Evolutionary conservation across 176 grass and related monocot genomes (phyloP).

Genomic region (Leersia perrieri): DNA sequence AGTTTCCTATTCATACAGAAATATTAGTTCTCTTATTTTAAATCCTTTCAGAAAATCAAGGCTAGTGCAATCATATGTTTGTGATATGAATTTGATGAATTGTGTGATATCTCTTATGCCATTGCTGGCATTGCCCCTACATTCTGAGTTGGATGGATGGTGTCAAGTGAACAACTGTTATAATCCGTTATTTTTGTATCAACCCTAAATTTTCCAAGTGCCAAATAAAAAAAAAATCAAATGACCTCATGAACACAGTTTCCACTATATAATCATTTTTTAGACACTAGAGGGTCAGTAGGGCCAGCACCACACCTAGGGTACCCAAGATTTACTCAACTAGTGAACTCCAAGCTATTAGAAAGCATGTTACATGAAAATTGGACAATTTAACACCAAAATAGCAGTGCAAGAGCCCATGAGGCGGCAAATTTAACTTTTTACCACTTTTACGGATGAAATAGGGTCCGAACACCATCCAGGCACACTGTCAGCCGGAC

Average conservation of each 20-base stretch:
- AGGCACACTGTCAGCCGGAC: too few species aligned
- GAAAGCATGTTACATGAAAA: too few species aligned
- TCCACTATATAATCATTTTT: not conserved
- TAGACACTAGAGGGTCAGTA: too few species aligned
- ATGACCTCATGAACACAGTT: not conserved
- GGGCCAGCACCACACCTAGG: too few species aligned
- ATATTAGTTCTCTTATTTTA: not conserved
- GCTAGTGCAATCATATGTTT: not conserved
- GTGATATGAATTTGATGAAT: conserved; percentile 8
- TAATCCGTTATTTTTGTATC: not conserved
- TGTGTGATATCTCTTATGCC: not conserved
- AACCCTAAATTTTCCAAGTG: not conserved
- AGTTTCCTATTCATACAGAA: not conserved
- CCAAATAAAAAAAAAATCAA: not conserved
- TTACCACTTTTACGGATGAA: too few species aligned
- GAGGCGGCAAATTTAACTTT: too few species aligned
- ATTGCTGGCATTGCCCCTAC: not conserved
- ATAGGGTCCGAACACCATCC: too few species aligned
- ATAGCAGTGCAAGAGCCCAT: not conserved
- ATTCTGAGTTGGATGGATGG: not conserved
- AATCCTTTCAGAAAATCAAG: not conserved
- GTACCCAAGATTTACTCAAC: too few species aligned
- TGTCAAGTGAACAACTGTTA: conserved; percentile 14
- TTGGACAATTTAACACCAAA: not conserved
- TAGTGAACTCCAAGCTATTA: too few species aligned